Evolutionary conservation across 192 early-diverging fungal genomes (phyloP), one percentile per base, ranked within the genome.

Genomic region (Gaertneriomyces sp.): DNA sequence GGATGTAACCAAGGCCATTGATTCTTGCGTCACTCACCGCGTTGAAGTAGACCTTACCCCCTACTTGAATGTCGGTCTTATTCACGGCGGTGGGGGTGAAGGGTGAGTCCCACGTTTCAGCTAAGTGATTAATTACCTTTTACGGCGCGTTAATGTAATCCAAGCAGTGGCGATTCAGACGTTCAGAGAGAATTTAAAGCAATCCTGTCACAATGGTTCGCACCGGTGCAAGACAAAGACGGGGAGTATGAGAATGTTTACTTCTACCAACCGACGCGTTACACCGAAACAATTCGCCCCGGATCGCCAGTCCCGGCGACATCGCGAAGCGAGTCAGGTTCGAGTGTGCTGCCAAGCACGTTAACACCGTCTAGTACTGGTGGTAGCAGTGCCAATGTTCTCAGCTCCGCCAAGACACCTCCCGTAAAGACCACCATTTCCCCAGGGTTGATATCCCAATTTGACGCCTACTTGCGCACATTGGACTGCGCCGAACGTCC

Each of bases 401-500:
- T 33, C 25, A 33, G 25, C 25, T 0, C 25, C 25, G 25, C 25
- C 25, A 33, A 33, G 25, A 33, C 25, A 33, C 25, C 25, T 33
- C 25, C 25, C 25, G 25, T 33, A 33, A 33, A 33, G 25, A 2
- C 25, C 25, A 1, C 25, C 25, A 33, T 33, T 33, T 33, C 25
- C 25, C 25, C 25, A 0, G 25, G 14, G 19, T 51, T 19, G 47
- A 43, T 45, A 42, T 46, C 39, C 6, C 46, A 68, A 38, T 53
- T 61, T 51, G 58, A 68, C 16, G 20, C 41, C 6, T 52, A 64
- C 39, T 61, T 53, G 7, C 12, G 45, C 19, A 8, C 55, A 4
- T 56, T 70, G 9, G 70, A 79, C 11, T 86, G 79, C 60, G 86
- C 89, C 6, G 83, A 89, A 38, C 79, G 81, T 20, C 90, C 90